Evolutionary conservation across 1,139 yeast genomes (phyloP).

Genomic region (Saccharomyces hybrid): DNA sequence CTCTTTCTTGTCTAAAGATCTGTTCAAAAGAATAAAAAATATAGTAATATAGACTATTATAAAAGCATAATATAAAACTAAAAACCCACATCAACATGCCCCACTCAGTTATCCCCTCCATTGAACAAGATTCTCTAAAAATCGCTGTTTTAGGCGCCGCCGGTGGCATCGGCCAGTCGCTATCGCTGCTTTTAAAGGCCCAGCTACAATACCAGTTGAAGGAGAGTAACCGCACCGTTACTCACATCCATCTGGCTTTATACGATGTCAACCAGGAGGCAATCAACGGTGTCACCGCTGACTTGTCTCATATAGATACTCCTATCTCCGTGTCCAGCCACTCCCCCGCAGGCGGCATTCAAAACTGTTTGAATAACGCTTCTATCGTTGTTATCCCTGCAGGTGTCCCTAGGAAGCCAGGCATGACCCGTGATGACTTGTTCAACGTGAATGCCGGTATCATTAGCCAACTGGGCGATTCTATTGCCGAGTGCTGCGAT

Average conservation of each 20-base stretch:
- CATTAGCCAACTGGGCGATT: constrained; percentile 74
- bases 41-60: not conserved
- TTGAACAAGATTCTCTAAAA: constrained; percentile 31
- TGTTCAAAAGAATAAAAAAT: not conserved
- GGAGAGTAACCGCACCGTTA: not conserved
- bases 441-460: constrained; percentile 90
- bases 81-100: constrained; percentile 16
- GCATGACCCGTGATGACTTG: constrained; percentile 95
- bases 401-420: constrained; percentile 96
- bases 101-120: constrained; percentile 10
- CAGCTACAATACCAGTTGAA: constrained; percentile 31
- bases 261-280: constrained; percentile 55
- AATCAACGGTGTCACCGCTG: constrained; percentile 89
- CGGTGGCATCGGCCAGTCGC: constrained; percentile 92
- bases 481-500: constrained; percentile 48
- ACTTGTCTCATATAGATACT: constrained; percentile 83
- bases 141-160: constrained; percentile 74
- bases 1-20: not conserved
- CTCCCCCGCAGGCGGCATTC: constrained; percentile 56
- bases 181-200: constrained; percentile 69
- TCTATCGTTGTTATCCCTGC: constrained; percentile 87
- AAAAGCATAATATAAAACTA: not conserved
- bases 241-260: constrained; percentile 41
- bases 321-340: constrained; percentile 61
- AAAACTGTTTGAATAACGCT: constrained; percentile 56